Conservation (phyloP, 306 rosid species). For the Gillenia trifoliata region DNA sequence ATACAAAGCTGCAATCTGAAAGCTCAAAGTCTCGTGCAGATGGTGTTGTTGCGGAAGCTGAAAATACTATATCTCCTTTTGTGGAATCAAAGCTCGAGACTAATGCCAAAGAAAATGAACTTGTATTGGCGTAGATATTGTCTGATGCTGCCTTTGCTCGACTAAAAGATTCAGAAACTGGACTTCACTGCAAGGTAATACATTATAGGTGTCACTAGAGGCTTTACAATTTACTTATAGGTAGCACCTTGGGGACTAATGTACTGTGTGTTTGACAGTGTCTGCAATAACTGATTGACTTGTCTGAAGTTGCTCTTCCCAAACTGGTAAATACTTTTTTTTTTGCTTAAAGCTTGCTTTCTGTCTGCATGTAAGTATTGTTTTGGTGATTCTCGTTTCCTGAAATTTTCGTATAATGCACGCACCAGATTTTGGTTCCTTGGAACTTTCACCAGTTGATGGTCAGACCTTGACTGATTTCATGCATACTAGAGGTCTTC, state of each 20-base stretch:
- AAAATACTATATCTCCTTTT: constrained; percentile 38
- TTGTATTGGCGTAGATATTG: constrained; percentile 52
- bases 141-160: constrained; percentile 75
- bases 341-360: constrained; percentile 25
- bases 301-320: constrained; percentile 95
- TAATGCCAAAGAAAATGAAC: constrained; percentile 69
- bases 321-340: constrained; percentile 79
- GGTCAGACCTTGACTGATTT: constrained; percentile 97
- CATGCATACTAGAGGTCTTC: constrained; percentile 97
- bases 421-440: constrained; percentile 98
- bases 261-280: constrained; percentile 52
- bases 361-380: constrained; percentile 16
- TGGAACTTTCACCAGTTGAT: constrained; percentile 98
- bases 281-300: constrained; percentile 63
- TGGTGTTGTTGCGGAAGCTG: constrained; percentile 44
- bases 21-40: constrained; percentile 35
- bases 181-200: constrained; percentile 89
- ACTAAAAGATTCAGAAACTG: constrained; percentile 85
- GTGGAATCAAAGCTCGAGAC: constrained; percentile 46
- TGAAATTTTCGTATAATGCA: constrained; percentile 36
- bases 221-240: constrained; percentile 11
- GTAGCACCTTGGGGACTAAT: constrained; percentile 24
- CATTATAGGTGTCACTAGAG: constrained; percentile 20
- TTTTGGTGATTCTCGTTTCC: constrained; percentile 29
- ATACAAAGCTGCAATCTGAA: constrained; percentile 41